phyloP scores from a whole-genome alignment of 768 basidiomycete genomes.

The Phanerochaete carnosa region DNA sequence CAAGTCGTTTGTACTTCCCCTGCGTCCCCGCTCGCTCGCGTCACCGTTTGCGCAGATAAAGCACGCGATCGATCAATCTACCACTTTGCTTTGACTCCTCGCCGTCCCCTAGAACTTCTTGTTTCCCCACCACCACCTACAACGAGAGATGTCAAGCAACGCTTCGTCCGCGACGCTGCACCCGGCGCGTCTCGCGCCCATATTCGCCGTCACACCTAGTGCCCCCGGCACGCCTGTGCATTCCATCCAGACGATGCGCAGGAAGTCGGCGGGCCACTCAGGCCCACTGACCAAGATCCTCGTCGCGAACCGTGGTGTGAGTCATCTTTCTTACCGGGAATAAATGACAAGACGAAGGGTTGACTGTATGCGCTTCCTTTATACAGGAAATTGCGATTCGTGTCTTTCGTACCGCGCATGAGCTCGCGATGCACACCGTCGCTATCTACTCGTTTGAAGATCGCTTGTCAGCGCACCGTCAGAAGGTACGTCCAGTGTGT shows the following conservation, averaged over 20 bases:
- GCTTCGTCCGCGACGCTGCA: slow-evolving; percentile 40
- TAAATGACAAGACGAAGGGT: background rate
- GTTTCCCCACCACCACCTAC: background rate
- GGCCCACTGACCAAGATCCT: slow-evolving; percentile 90
- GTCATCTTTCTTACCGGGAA: slow-evolving; percentile 22
- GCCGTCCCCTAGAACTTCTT: background rate
- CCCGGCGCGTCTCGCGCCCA: slow-evolving; percentile 69
- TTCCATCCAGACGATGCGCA: slow-evolving; percentile 86
- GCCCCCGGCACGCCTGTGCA: slow-evolving; percentile 84
- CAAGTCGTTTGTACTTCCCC: background rate
- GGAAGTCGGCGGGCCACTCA: slow-evolving; percentile 87
- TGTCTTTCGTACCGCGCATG: slow-evolving; percentile 97
- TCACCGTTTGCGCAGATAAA: background rate
- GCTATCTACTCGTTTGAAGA: slow-evolving; percentile 99
- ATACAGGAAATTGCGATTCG: slow-evolving; percentile 96
- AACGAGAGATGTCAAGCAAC: slow-evolving; percentile 12
- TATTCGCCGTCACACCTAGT: slow-evolving; percentile 72
- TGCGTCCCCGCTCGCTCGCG: background rate
- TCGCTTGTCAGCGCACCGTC: slow-evolving; percentile 93
- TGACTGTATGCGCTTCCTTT: slow-evolving; percentile 8
- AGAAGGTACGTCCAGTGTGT: slow-evolving; percentile 63
- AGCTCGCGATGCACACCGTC: slow-evolving; percentile 98
- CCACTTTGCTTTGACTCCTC: background rate
- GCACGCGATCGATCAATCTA: background rate
- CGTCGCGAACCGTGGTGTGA: slow-evolving; percentile 87